Conservation (phyloP, 306 rosid genomes). For the Nissolia schottii region DNA sequence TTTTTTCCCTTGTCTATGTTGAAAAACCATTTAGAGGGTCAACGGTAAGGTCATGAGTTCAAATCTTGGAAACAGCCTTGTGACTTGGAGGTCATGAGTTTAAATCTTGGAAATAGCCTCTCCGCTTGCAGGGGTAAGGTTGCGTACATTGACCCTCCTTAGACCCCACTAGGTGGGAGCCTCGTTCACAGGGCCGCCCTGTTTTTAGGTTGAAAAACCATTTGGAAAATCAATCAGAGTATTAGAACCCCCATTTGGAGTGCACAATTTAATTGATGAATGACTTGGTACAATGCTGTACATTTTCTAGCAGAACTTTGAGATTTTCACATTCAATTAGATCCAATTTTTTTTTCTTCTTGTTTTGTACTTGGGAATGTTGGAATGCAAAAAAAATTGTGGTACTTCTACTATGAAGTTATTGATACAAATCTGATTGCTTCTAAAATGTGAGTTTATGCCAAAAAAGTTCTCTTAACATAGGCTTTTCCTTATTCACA, state of each 20-base stretch:
- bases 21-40: too few species aligned
- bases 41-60: too few species aligned
- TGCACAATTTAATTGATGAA: not conserved
- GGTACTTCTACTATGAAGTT: constrained; percentile 3
- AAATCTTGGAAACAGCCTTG: too few species aligned
- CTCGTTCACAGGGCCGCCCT: too few species aligned
- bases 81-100: too few species aligned
- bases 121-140: too few species aligned
- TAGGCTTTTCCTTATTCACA: constrained; percentile 33
- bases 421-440: not conserved
- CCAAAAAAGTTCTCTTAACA: not conserved
- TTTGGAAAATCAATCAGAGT: not conserved
- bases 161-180: too few species aligned
- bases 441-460: not conserved
- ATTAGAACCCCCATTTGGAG: not conserved
- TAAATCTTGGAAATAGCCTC: too few species aligned
- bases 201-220: not conserved
- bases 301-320: not conserved
- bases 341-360: not conserved
- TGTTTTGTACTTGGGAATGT: not conserved
- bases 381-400: not conserved
- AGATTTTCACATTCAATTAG: not conserved
- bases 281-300: too few species aligned
- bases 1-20: too few species aligned
- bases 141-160: too few species aligned